These are phyloP conservation scores for Acanthamoeba royreba DNA, from an alignment of 208 protist species.

Conservation along the genomic window DNA sequence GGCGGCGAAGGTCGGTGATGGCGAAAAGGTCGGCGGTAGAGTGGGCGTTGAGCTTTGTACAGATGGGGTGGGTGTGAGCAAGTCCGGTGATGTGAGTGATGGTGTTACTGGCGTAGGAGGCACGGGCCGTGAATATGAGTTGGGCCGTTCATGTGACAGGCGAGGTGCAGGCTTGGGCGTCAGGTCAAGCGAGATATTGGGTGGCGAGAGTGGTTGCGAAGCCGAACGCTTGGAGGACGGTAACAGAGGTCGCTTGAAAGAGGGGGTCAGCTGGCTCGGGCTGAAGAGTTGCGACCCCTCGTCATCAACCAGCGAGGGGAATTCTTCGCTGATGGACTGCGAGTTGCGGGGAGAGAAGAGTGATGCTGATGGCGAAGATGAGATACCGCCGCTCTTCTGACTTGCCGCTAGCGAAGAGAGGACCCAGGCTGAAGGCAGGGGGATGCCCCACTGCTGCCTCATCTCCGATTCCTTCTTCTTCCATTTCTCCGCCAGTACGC, in stretches of 20 bases:
- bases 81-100: neutral
- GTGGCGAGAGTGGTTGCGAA: neutral
- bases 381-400: neutral
- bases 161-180: neutral
- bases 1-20: neutral
- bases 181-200: neutral
- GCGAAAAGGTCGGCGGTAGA: neutral
- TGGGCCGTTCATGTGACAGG: neutral
- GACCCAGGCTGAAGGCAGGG: no score
- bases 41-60: neutral
- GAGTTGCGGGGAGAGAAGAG: neutral
- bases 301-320: neutral
- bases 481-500: neutral
- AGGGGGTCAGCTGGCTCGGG: neutral
- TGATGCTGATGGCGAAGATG: neutral
- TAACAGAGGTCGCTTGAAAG: neutral
- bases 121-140: neutral
- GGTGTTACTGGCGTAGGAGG: neutral
- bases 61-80: neutral
- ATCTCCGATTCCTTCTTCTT: neutral
- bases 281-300: neutral
- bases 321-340: neutral
- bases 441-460: neutral
- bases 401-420: neutral
- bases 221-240: neutral